phyloP scores from a whole-genome alignment of 495 filamentous ascomycete genomes.

The Recurvomyces mirabilis region DNA sequence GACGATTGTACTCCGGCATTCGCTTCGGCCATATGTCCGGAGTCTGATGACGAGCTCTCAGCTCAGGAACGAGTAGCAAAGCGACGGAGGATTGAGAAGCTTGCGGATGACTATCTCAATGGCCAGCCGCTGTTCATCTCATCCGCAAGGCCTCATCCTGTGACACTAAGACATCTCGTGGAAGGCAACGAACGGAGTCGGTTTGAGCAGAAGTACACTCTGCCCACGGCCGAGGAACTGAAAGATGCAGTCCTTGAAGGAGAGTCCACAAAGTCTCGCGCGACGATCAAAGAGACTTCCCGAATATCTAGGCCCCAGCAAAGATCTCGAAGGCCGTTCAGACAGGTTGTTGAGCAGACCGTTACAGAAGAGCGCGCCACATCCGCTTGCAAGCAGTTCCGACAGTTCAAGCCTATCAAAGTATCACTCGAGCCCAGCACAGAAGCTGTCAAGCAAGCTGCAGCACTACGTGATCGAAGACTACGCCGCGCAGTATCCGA shows the following conservation, averaged over 20 bases:
- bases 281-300: no score
- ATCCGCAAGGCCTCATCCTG: conserved; percentile 38
- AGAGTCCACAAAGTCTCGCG: no score
- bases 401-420: neutral
- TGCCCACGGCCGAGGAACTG: neutral
- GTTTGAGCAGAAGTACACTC: neutral
- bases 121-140: conserved; percentile 48
- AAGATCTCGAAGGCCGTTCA: no score
- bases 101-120: conserved; percentile 47
- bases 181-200: conserved; percentile 9
- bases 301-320: no score
- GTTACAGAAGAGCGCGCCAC: conserved; percentile 7
- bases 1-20: conserved; percentile 32
- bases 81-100: conserved; percentile 44
- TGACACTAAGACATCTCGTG: neutral
- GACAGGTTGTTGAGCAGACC: no score
- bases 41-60: conserved; percentile 50
- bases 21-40: conserved; percentile 35
- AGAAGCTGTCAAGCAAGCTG: conserved; percentile 13
- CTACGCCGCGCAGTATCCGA: neutral
- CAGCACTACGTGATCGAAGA: conserved; percentile 8
- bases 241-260: no score
- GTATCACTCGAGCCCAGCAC: conserved; percentile 7
- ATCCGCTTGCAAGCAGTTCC: conserved; percentile 4
- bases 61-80: conserved; percentile 40